A percentile compares a stretch with the other conserved stretches of the same genome.
Evolutionary conservation across 768 basidiomycete species (phyloP).

Genomic region (Tulasnella sp.): DNA sequence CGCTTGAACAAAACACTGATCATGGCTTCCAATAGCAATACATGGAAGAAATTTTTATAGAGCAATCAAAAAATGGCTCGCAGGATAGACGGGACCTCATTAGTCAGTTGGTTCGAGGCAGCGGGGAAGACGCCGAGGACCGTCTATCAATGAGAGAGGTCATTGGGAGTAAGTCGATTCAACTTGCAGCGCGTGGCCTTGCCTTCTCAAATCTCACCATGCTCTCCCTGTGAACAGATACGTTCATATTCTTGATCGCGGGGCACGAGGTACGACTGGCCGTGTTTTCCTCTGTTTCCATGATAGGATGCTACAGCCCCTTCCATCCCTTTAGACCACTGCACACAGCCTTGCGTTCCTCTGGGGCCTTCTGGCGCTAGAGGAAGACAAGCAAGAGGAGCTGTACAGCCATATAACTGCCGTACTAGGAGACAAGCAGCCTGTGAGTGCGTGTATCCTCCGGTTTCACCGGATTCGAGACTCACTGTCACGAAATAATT

Average conservation of each 20-base stretch:
- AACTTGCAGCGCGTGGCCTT: neutral
- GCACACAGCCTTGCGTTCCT: constrained; percentile 1
- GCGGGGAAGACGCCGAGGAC: neutral
- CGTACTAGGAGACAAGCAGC: neutral
- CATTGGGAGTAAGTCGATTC: neutral
- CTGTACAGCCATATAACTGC: neutral
- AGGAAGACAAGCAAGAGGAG: constrained; percentile 12
- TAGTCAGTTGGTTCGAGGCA: neutral
- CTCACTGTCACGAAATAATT: neutral
- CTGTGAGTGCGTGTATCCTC: neutral
- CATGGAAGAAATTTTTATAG: constrained; percentile 3
- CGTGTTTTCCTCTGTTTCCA: neutral
- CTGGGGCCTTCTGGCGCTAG: constrained; percentile 1
- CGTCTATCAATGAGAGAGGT: neutral
- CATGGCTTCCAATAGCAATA: neutral
- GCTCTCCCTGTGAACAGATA: neutral
- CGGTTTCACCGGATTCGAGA: neutral
- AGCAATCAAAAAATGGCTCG: neutral
- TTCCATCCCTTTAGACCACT: neutral
- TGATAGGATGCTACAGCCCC: neutral
- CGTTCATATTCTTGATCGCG: constrained; percentile 8
- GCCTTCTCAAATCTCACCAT: neutral
- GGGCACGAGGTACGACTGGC: constrained; percentile 7
- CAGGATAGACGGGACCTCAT: neutral
- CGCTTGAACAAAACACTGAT: neutral